Base-by-base conservation (phyloP, 1,284 basidiomycete species). In the Trametes sp. region DNA sequence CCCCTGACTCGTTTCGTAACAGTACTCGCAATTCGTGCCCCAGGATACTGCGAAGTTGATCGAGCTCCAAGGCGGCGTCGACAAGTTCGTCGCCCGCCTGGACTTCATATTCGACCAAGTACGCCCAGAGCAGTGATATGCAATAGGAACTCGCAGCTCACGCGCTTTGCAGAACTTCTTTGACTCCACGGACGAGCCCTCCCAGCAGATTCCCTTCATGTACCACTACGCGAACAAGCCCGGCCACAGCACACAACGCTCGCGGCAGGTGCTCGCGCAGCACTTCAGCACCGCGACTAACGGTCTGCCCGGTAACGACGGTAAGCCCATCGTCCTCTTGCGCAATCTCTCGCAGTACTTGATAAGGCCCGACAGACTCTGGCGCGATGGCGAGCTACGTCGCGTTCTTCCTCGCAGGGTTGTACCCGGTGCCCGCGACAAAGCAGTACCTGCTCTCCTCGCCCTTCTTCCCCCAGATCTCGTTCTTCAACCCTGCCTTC, bases 341-440 rank as follows among this genome's bases (percentile, higher is more conserved):
- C 16, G 11, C 5, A 5, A 33, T 8, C 44, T 16, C 10, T 16
- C 36, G 7, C 24, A 7, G 51, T 26, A 7, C 0, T 13, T 24
- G 8, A 5, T 28, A 26, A 2, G 21, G 14, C 23, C 9, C 13
- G 24, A 3, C 38, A 63, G 64, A 68, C 49, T 63, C 62, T 75
- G 88, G 86, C 55, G 89, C 89, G 0, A 90, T 91, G 89, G 89
- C 81, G 4, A 87, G 87, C 65, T 89, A 87, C 63, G 85, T 82
- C 2, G 78, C 81, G 2, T 90, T 87, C 74, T 86, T 84, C 70
- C 78, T 88, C 9, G 77, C 81, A 0, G 87, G 87, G 1, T 70
- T 89, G 69, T 89, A 88, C 66, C 87, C 87, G 1, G 72, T 88
- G 3, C 87, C 87, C 0, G 84, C 84, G n/a, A 88, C 87, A 2